A percentile compares a stretch with the other conserved stretches of the same genome.
Conservation (phyloP, 164 flowering plant genomes). For the Dillenia suffruticosa region DNA sequence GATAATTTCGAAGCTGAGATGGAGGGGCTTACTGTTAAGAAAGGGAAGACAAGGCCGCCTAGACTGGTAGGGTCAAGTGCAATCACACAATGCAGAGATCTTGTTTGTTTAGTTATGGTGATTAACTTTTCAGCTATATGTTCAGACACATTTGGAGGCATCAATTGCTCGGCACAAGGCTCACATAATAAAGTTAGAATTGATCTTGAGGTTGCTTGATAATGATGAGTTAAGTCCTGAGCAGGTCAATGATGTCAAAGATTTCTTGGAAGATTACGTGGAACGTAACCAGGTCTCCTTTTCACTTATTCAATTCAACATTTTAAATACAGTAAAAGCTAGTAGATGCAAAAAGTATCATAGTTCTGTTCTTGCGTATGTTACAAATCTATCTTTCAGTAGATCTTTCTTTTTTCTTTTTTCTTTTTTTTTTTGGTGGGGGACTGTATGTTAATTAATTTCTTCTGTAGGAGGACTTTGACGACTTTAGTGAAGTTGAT, state of each 20-base stretch:
- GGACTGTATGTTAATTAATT: not conserved
- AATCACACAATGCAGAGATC: not conserved
- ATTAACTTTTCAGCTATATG: slow-evolving; percentile 2
- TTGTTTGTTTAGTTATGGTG: slow-evolving; percentile 3
- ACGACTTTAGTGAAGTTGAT: slow-evolving; percentile 92
- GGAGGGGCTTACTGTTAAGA: slow-evolving; percentile 88
- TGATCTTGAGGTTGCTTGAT: slow-evolving; percentile 88
- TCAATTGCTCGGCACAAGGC: slow-evolving; percentile 91
- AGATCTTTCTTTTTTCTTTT: not conserved
- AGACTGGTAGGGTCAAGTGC: slow-evolving; percentile 60
- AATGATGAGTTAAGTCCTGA: slow-evolving; percentile 98
- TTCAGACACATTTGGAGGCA: slow-evolving; percentile 86
- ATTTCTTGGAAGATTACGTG: slow-evolving; percentile 91
- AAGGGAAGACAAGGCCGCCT: slow-evolving; percentile 97
- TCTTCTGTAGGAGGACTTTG: slow-evolving; percentile 88
- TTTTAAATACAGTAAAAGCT: too few species aligned
- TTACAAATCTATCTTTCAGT: not conserved
- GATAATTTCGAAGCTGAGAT: slow-evolving; percentile 94
- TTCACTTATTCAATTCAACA: not conserved
- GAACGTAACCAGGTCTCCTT: slow-evolving; percentile 93
- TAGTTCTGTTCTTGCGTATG: too few species aligned
- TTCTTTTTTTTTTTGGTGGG: not conserved
- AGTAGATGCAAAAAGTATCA: too few species aligned
- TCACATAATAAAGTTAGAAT: slow-evolving; percentile 90
- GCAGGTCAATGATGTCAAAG: slow-evolving; percentile 94